phyloP scores from a whole-genome alignment of 179 eudicot species.

The Carnegiea gigantea region DNA sequence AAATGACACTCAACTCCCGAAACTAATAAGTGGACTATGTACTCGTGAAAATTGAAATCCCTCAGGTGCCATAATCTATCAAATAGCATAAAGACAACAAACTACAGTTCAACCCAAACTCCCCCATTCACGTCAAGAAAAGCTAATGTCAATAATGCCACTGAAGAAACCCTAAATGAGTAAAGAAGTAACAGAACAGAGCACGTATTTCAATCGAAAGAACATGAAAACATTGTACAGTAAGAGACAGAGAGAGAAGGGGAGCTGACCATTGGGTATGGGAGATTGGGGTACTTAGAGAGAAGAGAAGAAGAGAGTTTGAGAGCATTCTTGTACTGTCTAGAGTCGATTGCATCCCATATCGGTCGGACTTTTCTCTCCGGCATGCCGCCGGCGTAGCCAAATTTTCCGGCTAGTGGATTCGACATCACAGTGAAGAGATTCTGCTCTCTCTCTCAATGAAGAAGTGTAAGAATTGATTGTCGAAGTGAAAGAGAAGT shows the following conservation, averaged over 20 bases:
- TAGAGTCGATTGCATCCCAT: constrained; percentile 95
- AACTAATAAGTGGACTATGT: too few species aligned
- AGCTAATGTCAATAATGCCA: not conserved
- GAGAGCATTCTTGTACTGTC: constrained; percentile 88
- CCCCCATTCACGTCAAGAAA: not conserved
- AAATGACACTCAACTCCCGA: too few species aligned
- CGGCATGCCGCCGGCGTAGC: constrained; percentile 89
- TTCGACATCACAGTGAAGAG: constrained; percentile 16
- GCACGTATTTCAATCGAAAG: not conserved
- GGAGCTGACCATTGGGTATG: constrained; percentile 72
- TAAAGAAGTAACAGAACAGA: not conserved
- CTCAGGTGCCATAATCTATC: too few species aligned
- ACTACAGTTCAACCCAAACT: too few species aligned
- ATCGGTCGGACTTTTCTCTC: constrained; percentile 89
- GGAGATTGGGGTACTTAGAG: constrained; percentile 62
- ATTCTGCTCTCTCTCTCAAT: not conserved
- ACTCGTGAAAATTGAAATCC: too few species aligned
- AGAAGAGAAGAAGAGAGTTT: constrained; percentile 67
- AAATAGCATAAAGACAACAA: too few species aligned
- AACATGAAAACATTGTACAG: not conserved
- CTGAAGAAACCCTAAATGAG: not conserved
- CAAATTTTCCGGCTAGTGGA: constrained; percentile 68
- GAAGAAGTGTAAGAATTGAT: not conserved
- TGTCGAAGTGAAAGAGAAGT: not conserved
- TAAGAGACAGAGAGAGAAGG: not conserved